Evolutionary conservation across 2,329 filamentous ascomycete species (phyloP), one percentile per base, ranked within the genome.

Genomic region (Bipolaris victoriae): DNA sequence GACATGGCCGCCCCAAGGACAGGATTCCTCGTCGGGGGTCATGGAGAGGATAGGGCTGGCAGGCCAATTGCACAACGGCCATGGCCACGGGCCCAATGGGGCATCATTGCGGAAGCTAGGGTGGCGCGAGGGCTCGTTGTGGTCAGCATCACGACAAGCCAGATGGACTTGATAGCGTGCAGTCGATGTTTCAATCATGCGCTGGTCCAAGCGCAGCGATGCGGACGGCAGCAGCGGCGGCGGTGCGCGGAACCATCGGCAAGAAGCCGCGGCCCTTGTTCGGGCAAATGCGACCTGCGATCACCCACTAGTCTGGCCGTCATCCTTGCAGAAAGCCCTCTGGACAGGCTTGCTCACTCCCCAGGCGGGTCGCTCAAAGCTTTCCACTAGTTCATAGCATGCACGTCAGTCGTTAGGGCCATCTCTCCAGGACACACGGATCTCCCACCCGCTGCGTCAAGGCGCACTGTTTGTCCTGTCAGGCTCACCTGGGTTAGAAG

Each of bases 181-280:
- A 48, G 33, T 55, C 26, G 46, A 55, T 52, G 29, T 52, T 43
- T 58, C 37, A 35, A 49, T 53, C 36, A 29, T 33, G 33, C 31
- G 24, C 35, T 29, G 44, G 52, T 44, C 49, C 29, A 33, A 43
- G 49, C 40, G 18, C 39, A 15, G 11, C 29, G 39, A 39, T 49
- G 50, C 55, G 44, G 50, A 37, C 54, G 49, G 22, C 22, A 45
- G 36, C 52, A 29, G 52, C 58, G 48, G 54, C 53, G 39, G 45
- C 60, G 55, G 62, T 52, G 48, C 57, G 57, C 59, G 62, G 59
- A 56, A 58, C 49, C 48, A 57, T 55, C 56, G 54, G 61, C 54
- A 50, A 26, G 54, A 56, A 20, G 39, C 50, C 50, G 45, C 50
- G 55, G 62, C 55, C 62, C 61, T 62, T 60, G 54, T 52, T 52